phyloP scores from a whole-genome alignment of 306 rosid species.

The Ammopiptanthus mongolicus region DNA sequence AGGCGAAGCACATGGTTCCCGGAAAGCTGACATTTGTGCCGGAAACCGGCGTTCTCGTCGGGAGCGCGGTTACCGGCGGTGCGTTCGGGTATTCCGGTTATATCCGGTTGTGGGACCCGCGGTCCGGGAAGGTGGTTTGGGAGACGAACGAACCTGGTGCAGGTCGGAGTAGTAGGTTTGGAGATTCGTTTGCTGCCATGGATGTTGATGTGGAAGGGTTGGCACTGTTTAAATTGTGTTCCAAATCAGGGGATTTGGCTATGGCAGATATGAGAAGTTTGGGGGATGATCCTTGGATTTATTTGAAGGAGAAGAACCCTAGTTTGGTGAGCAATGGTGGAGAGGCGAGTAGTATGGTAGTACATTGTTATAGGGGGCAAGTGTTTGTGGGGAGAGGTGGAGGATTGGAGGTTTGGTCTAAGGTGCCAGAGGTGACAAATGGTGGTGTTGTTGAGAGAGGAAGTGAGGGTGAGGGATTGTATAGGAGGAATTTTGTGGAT shows the following conservation, averaged over 20 bases:
- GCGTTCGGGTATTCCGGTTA: conserved; percentile 84
- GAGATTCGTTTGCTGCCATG: conserved; percentile 70
- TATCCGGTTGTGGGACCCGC: conserved; percentile 70
- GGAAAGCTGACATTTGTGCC: conserved; percentile 66
- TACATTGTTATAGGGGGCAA: conserved; percentile 63
- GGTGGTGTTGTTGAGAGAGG: conserved; percentile 19
- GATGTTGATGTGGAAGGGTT: conserved; percentile 59
- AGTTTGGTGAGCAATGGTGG: conserved; percentile 38
- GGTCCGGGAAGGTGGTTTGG: conserved; percentile 71
- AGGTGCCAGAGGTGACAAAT: conserved; percentile 17
- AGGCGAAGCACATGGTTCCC: conserved; percentile 58
- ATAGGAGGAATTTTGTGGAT: conserved; percentile 76
- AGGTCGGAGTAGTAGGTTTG: conserved; percentile 73
- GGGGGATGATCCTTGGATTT: conserved; percentile 81
- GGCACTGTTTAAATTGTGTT: conserved; percentile 66
- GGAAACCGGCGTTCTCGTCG: conserved; percentile 45
- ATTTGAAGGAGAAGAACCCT: conserved; percentile 75
- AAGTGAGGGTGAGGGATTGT: conserved; percentile 39
- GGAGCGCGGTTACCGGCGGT: conserved; percentile 51
- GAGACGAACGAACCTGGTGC: conserved; percentile 84
- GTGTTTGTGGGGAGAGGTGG: conserved; percentile 79
- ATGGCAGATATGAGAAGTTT: conserved; percentile 76
- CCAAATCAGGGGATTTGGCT: conserved; percentile 79
- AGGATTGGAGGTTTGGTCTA: conserved; percentile 83
- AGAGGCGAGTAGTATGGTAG: conserved; percentile 21